Evolutionary conservation across 2,329 filamentous ascomycete genomes (phyloP).

Genomic region (Phyllosticta ampelicida): DNA sequence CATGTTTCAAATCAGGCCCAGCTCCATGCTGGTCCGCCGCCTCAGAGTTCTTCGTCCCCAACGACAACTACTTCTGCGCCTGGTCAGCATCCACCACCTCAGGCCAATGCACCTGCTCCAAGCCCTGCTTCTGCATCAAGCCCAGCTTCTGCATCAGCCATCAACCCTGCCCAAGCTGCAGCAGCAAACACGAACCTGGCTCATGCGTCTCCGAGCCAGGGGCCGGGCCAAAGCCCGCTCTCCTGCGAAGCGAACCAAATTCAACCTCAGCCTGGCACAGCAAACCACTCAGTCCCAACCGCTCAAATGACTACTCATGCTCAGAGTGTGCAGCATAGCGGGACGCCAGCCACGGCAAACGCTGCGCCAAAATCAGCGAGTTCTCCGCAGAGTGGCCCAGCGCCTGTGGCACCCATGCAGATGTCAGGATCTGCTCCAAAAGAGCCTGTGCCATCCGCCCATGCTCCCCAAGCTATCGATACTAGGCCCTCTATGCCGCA

Average conservation of each 20-base stretch:
- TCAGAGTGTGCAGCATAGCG: not conserved
- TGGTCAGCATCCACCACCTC: not conserved
- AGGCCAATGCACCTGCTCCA: not conserved
- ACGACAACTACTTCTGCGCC: not conserved
- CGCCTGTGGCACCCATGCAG: not conserved
- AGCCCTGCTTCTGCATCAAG: not conserved
- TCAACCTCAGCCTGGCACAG: not conserved
- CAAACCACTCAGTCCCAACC: not conserved
- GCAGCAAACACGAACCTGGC: not conserved
- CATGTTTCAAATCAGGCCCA: not conserved
- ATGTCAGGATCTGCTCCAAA: not conserved
- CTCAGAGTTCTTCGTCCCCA: not conserved
- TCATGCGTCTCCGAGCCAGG: not conserved
- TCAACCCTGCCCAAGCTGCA: not conserved
- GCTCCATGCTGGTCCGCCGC: not conserved
- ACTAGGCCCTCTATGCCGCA: not conserved
- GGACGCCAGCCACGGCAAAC: not conserved
- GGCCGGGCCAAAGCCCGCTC: not conserved
- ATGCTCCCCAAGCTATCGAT: not conserved
- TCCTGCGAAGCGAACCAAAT: not conserved
- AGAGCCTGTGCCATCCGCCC: not conserved
- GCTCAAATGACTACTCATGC: not conserved
- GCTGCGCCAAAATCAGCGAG: not conserved
- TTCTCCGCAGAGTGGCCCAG: not conserved
- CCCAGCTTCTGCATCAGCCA: not conserved